Evolutionary conservation across 108 stramenopile genomes (phyloP).

Genomic region (Cyclotella distinguenda): DNA sequence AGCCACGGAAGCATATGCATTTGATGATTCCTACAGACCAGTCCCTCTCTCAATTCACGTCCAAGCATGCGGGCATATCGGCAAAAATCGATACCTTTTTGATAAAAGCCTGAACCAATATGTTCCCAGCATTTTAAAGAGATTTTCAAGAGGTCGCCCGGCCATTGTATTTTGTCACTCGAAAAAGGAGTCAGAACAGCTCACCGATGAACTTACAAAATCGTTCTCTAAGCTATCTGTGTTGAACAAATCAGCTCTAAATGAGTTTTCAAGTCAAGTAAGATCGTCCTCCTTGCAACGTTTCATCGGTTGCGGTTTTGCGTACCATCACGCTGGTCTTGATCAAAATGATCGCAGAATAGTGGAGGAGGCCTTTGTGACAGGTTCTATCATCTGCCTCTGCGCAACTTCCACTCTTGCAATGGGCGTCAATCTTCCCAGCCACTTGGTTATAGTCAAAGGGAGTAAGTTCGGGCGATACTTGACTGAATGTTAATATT

Average conservation of each 20-base stretch:
- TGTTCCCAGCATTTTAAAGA: constrained; percentile 68
- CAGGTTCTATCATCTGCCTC: constrained; percentile 69
- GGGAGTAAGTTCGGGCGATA: constrained; percentile 1
- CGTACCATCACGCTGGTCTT: constrained; percentile 91
- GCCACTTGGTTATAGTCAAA: constrained; percentile 88
- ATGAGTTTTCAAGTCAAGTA: constrained; percentile 37
- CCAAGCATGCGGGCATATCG: constrained; percentile 61
- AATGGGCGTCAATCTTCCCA: constrained; percentile 96
- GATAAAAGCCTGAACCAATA: constrained; percentile 73
- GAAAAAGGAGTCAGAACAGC: constrained; percentile 86
- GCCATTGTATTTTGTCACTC: constrained; percentile 94
- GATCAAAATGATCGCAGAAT: constrained; percentile 59
- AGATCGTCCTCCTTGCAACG: constrained; percentile 52
- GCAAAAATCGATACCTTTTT: constrained; percentile 86
- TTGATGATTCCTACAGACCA: constrained; percentile 89
- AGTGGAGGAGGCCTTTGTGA: constrained; percentile 80
- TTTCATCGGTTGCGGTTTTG: constrained; percentile 71
- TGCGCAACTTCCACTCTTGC: constrained; percentile 95
- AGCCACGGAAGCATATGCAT: constrained; percentile 78
- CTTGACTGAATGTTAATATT: too few relatives aligned
- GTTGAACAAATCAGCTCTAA: constrained; percentile 37
- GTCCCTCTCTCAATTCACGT: constrained; percentile 85
- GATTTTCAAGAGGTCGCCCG: constrained; percentile 80
- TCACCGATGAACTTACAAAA: constrained; percentile 61
- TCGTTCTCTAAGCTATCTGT: constrained; percentile 31